Percentiles rank a stretch among this genome's conserved stretches.
phyloP scores from a whole-genome alignment of 2,329 filamentous ascomycete species.

The Penicillium sclerotiorum region DNA sequence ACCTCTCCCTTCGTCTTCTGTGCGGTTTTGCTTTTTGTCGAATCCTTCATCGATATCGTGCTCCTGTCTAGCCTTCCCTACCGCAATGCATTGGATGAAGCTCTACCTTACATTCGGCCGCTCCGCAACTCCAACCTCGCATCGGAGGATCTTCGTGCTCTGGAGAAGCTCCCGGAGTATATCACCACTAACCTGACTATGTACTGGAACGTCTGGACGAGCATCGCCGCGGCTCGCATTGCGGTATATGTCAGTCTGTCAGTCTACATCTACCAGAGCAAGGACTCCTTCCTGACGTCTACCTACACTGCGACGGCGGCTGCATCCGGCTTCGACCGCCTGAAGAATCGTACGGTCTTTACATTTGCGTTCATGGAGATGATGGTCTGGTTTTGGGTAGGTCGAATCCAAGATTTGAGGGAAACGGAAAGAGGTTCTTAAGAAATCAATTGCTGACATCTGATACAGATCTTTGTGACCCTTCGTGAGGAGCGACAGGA shows the following conservation, averaged over 20 bases:
- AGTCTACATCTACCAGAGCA: constrained; percentile 41
- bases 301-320: constrained; percentile 24
- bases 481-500: constrained; percentile 43
- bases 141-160: constrained; percentile 24
- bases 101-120: constrained; percentile 45
- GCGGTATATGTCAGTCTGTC: constrained; percentile 41
- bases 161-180: constrained; percentile 25
- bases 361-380: constrained; percentile 83
- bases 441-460: constrained; percentile 19
- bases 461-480: constrained; percentile 35
- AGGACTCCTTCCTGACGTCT: constrained; percentile 19
- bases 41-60: constrained; percentile 66
- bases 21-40: constrained; percentile 71
- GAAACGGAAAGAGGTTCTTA: not conserved
- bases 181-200: constrained; percentile 31
- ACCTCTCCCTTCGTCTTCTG: constrained; percentile 66
- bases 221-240: constrained; percentile 38
- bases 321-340: constrained; percentile 57
- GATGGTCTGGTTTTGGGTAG: constrained; percentile 82
- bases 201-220: constrained; percentile 44
- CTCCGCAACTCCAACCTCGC: constrained; percentile 27
- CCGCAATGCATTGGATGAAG: constrained; percentile 67
- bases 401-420: constrained; percentile 20
- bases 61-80: constrained; percentile 59
- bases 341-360: constrained; percentile 85